Conservation (phyloP, 805 yeast species). For the Wickerhamomyces alni region DNA sequence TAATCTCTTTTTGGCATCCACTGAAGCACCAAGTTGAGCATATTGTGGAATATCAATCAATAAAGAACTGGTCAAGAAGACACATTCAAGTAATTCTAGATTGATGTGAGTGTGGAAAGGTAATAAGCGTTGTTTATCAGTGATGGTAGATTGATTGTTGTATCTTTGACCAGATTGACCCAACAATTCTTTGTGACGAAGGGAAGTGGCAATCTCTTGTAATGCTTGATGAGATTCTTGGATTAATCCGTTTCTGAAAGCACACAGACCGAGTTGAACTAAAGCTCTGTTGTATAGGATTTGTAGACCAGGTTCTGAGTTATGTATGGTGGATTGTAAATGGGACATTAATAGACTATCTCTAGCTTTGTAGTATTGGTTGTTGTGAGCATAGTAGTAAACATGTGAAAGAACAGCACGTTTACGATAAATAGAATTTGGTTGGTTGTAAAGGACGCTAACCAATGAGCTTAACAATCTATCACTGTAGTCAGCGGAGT, state of each 20-base stretch:
- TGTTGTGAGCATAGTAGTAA: constrained; percentile 87
- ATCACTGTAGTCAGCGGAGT: constrained; percentile 36
- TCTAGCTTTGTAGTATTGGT: constrained; percentile 77
- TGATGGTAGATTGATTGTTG: constrained; percentile 44
- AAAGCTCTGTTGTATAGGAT: constrained; percentile 91
- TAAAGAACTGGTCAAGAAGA: constrained; percentile 83
- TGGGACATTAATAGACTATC: constrained; percentile 85
- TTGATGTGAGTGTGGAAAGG: constrained; percentile 99
- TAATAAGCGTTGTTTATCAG: constrained; percentile 74
- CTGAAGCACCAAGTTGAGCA: constrained; percentile 57
- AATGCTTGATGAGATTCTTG: constrained; percentile 82
- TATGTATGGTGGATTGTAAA: constrained; percentile 74
- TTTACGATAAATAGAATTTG: constrained; percentile 65
- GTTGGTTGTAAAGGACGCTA: constrained; percentile 58
- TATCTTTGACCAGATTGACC: constrained; percentile 85
- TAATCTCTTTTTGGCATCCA: constrained; percentile 56
- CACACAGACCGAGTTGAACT: constrained; percentile 92
- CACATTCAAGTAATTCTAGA: constrained; percentile 90
- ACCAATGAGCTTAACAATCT: constrained; percentile 61
- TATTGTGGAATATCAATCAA: constrained; percentile 88
- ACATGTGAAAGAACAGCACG: constrained; percentile 81
- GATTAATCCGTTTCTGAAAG: constrained; percentile 85
- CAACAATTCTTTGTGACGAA: constrained; percentile 82
- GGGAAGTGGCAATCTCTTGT: constrained; percentile 81
- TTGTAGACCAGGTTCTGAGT: constrained; percentile 82